These are phyloP conservation scores for Microbotryum intermedium DNA, from an alignment of 1,284 basidiomycete genomes.

Conservation along the genomic window DNA sequence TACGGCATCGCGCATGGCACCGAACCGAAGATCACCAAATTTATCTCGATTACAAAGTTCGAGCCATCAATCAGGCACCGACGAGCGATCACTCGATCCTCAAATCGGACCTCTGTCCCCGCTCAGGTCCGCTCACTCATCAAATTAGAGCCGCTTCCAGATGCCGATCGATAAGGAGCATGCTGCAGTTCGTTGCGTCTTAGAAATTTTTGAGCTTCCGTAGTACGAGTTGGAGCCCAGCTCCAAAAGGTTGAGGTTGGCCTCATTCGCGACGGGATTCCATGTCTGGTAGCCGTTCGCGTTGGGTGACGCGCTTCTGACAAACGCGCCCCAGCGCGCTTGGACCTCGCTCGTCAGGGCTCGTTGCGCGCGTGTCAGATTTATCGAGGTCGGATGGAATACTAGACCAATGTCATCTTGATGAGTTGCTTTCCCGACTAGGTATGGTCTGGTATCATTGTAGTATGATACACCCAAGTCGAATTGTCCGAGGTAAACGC, in stretches of 20 bases:
- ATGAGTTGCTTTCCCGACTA: slow-evolving; percentile 7
- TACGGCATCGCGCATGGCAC: too few relatives aligned
- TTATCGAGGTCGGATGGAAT: slow-evolving; percentile 7
- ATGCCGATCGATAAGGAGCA: background rate
- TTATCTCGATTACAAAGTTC: too few relatives aligned
- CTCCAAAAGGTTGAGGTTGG: slow-evolving; percentile 9
- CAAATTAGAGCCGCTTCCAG: too few relatives aligned
- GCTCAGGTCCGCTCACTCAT: too few relatives aligned
- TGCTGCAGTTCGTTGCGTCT: background rate
- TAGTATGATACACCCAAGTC: slow-evolving; percentile 15
- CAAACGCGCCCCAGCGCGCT: slow-evolving; percentile 24
- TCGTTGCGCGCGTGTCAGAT: slow-evolving; percentile 3
- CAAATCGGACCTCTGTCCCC: too few relatives aligned
- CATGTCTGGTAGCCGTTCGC: slow-evolving; percentile 1
- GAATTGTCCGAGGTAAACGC: slow-evolving; percentile 27
- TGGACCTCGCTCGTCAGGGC: slow-evolving; percentile 18
- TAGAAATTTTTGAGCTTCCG: background rate
- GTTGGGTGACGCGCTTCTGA: slow-evolving; percentile 23
- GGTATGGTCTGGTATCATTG: background rate
- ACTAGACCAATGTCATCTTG: slow-evolving; percentile 27
- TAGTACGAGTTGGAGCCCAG: background rate
- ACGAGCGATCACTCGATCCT: too few relatives aligned
- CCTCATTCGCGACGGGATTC: slow-evolving; percentile 5
- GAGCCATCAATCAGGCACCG: too few relatives aligned
- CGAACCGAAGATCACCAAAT: too few relatives aligned